Evolutionary conservation across 2,329 filamentous ascomycete species (phyloP), one percentile per base, ranked within the genome.

Genomic region (Metarhizium brunneum): DNA sequence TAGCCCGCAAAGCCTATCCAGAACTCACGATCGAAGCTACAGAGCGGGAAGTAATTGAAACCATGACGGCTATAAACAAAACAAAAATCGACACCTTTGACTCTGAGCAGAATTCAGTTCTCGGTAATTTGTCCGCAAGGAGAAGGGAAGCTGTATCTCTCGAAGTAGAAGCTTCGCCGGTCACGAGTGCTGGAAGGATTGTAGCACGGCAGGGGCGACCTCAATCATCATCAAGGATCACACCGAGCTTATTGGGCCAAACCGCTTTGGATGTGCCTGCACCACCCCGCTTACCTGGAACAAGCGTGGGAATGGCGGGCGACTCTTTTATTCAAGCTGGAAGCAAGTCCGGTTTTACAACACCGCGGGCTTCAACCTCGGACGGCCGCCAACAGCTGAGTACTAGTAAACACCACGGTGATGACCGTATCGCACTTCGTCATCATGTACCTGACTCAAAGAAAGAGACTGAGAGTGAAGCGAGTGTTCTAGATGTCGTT

Each of bases 401-500:
- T 25, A 25, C 13, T 30, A 16, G 25, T 29, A 30, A 48, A 48
- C 25, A 30, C 18, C 8, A 30, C 8, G 30, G 47, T 3, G 32
- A 47, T 38, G 45, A 13, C 11, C 4, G 6, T 18, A 43, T 7
- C 20, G 3, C 20, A 35, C 16, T 18, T 25, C 35, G 6, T 51
- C n/a, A 47, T 20, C 10, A 40, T 48, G 18, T 11, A n/a, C 43
- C 13, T 52, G 6, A 13, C 36, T 18, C 48, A 36, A n/a, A 53
- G n/a, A 4, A 64, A 45, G 67, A 67, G 29, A 59, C 70, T 57
- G 65, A 43, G 20, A 14, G 16, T 50, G 20, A 43, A 14, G 2
- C 25, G 18, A 32, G n/a, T 32, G n/a, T 11, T 20, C 11, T 70
- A 5, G 84, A 87, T 56, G 85, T 97, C 2, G 84, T 91, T 3